Evolutionary conservation across 495 filamentous ascomycete genomes (phyloP).

Genomic region (Neurospora intermedia): DNA sequence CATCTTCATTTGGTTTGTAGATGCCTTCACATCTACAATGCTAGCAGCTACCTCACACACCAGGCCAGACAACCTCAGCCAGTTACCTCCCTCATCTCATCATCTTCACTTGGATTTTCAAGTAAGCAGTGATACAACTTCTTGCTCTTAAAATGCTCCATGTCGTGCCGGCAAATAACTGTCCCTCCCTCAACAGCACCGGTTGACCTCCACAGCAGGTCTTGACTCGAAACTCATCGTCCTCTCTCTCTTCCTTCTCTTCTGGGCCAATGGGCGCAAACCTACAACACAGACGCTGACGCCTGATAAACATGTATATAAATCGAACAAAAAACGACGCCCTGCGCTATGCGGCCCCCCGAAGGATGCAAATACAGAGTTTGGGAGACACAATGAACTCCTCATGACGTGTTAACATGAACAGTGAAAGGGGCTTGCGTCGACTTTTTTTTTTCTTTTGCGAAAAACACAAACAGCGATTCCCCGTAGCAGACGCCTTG

Average conservation of each 20-base stretch:
- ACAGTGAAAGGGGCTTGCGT: conserved; percentile 8
- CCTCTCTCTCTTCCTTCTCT: not conserved
- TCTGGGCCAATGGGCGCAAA: not conserved
- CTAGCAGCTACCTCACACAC: not conserved
- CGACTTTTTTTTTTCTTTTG: conserved; percentile 2
- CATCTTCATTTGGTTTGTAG: not conserved
- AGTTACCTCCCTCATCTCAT: not conserved
- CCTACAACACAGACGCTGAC: not conserved
- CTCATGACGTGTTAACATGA: not conserved
- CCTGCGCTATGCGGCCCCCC: conserved; percentile 19
- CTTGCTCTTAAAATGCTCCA: not conserved
- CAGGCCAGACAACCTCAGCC: not conserved
- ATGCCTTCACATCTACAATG: not conserved
- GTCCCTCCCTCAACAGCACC: not conserved
- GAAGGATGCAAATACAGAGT: conserved; percentile 10
- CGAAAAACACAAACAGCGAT: not conserved
- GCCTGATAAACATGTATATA: conserved; percentile 5
- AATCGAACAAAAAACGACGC: conserved; percentile 12
- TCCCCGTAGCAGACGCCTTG: not conserved
- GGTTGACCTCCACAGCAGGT: not conserved
- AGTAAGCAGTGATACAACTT: not conserved
- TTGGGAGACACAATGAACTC: not conserved
- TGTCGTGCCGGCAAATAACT: not conserved
- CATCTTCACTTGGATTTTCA: not conserved
- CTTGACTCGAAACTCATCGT: not conserved